Conservation (phyloP, 2,329 filamentous ascomycete species). For the Penicillium sp. region DNA sequence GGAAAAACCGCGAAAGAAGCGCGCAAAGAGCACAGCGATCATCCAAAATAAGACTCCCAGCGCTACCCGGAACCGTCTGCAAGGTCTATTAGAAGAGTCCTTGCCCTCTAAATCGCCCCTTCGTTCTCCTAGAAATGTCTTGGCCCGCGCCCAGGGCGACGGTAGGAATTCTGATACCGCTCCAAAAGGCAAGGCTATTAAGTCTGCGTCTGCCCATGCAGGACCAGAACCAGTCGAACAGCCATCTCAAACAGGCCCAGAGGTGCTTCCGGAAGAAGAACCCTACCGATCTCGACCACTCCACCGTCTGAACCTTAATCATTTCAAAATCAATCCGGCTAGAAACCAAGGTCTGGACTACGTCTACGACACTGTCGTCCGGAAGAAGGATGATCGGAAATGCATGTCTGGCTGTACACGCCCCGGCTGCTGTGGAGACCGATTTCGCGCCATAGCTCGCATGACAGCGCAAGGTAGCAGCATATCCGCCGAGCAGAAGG, state of each 20-base stretch:
- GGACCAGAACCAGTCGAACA: neutral
- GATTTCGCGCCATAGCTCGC: conserved; percentile 68
- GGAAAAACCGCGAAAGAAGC: neutral
- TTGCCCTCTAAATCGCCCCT: conserved; percentile 30
- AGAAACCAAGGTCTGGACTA: conserved; percentile 71
- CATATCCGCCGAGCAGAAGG: conserved; percentile 16
- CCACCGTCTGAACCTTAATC: conserved; percentile 62
- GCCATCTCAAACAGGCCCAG: conserved; percentile 11
- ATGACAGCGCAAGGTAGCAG: conserved; percentile 39
- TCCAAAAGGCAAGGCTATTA: neutral
- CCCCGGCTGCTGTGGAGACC: conserved; percentile 73
- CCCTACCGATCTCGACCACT: conserved; percentile 63
- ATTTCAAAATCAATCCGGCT: conserved; percentile 81
- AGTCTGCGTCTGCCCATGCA: neutral
- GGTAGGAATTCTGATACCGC: neutral
- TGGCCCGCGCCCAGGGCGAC: neutral
- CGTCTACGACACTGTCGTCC: conserved; percentile 75
- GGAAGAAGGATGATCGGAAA: conserved; percentile 69
- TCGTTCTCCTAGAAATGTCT: neutral
- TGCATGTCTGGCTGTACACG: conserved; percentile 75
- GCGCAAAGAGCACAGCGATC: neutral
- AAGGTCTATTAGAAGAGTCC: conserved; percentile 38
- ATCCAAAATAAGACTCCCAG: neutral
- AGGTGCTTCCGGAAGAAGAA: conserved; percentile 37
- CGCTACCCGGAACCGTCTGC: conserved; percentile 31